These are phyloP conservation scores for Penicillium salamii DNA, from an alignment of 495 filamentous ascomycete species.

Conservation along the genomic window DNA sequence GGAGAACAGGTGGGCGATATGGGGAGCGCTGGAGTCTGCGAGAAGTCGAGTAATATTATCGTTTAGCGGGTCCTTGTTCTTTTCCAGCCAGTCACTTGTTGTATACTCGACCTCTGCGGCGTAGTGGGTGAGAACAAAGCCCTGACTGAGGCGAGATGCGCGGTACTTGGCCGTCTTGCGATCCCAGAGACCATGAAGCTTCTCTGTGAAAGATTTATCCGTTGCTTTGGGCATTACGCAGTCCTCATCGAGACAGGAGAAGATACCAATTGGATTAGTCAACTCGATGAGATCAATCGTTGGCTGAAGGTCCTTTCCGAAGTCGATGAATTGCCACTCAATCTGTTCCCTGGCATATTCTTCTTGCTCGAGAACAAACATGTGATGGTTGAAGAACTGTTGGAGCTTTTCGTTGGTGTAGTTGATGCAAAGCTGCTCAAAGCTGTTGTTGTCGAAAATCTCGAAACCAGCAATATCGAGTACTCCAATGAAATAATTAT, in stretches of 20 bases:
- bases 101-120: slow-evolving; percentile 97
- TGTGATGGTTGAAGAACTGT: slow-evolving; percentile 99
- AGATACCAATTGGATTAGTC: slow-evolving; percentile 96
- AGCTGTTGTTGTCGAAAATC: slow-evolving; percentile 97
- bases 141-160: slow-evolving; percentile 79
- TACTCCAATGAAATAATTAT: slow-evolving; percentile 94
- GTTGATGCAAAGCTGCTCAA: slow-evolving; percentile 99
- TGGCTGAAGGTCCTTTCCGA: slow-evolving; percentile 94
- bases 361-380: slow-evolving; percentile 99
- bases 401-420: slow-evolving; percentile 99
- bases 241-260: slow-evolving; percentile 97
- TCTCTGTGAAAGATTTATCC: slow-evolving; percentile 95
- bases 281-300: slow-evolving; percentile 98
- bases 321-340: slow-evolving; percentile 99
- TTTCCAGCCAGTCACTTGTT: slow-evolving; percentile 94
- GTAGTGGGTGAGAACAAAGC: slow-evolving; percentile 98
- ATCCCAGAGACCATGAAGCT: slow-evolving; percentile 95
- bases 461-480: slow-evolving; percentile 99
- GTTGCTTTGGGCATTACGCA: slow-evolving; percentile 99
- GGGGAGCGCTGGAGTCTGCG: slow-evolving; percentile 73
- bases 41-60: slow-evolving; percentile 92
- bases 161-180: slow-evolving; percentile 92
- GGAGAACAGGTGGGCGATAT: slow-evolving; percentile 80
- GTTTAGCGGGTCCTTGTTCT: slow-evolving; percentile 98
- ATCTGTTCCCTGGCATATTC: slow-evolving; percentile 98